These are phyloP conservation scores for Globisporangium rhizosaccharum DNA, from an alignment of 352 stramenopile species.

Conservation along the genomic window DNA sequence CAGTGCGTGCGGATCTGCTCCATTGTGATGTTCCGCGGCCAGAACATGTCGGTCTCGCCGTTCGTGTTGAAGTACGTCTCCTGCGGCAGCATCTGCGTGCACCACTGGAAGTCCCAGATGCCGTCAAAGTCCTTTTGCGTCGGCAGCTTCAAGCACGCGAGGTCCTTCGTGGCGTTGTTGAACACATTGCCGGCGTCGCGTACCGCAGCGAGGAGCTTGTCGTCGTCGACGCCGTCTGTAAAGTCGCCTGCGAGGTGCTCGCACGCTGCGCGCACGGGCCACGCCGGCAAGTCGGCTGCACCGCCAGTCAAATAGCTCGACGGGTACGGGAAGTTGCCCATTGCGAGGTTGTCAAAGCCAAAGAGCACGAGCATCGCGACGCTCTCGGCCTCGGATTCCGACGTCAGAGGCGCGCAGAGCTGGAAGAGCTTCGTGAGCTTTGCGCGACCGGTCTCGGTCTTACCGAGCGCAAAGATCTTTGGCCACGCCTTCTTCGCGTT, in stretches of 20 bases:
- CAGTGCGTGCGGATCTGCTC: conserved; percentile 59
- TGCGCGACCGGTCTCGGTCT: conserved; percentile 42
- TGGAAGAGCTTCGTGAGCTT: conserved; percentile 59
- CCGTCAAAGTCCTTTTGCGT: conserved; percentile 70
- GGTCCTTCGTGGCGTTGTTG: conserved; percentile 81
- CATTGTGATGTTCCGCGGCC: conserved; percentile 59
- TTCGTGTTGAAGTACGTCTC: conserved; percentile 88
- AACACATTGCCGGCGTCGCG: conserved; percentile 78
- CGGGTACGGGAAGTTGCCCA: conserved; percentile 95
- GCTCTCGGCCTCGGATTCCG: conserved; percentile 36
- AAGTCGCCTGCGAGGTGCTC: conserved; percentile 54
- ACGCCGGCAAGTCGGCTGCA: conserved; percentile 74
- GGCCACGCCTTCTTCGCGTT: conserved; percentile 82
- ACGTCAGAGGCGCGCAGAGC: conserved; percentile 55
- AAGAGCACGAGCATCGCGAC: conserved; percentile 74
- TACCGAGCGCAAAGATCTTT: conserved; percentile 67
- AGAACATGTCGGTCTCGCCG: conserved; percentile 91
- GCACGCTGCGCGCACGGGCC: conserved; percentile 90
- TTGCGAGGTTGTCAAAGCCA: conserved; percentile 91
- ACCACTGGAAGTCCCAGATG: conserved; percentile 92
- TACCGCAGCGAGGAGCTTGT: conserved; percentile 40
- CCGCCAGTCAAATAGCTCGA: conserved; percentile 90
- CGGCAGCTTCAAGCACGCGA: conserved; percentile 70
- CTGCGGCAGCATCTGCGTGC: conserved; percentile 88
- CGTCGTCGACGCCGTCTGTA: conserved; percentile 19